These are phyloP conservation scores for Coleophoma cylindrospora DNA, from an alignment of 2,329 filamentous ascomycete genomes.

Conservation along the genomic window DNA sequence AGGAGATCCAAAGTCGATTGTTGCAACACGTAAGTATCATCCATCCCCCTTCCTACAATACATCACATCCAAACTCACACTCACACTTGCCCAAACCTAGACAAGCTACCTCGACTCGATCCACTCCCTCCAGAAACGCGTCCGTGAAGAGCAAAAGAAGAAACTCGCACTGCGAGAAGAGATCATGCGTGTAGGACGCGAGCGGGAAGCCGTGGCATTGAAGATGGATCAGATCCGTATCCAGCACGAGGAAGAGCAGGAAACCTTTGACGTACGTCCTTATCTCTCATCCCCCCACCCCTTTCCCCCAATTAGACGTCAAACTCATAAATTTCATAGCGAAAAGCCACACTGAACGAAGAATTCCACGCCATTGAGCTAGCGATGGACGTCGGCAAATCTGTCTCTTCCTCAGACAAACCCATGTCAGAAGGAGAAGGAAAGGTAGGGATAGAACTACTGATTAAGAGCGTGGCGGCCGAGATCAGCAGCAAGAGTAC, in stretches of 20 bases:
- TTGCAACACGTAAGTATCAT: constrained; percentile 49
- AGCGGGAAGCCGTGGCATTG: constrained; percentile 57
- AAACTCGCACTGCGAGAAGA: constrained; percentile 52
- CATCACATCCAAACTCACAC: background rate
- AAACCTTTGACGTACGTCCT: constrained; percentile 43
- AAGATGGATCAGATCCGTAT: constrained; percentile 59
- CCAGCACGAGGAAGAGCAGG: constrained; percentile 50
- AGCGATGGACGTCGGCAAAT: constrained; percentile 44
- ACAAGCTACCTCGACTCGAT: constrained; percentile 56
- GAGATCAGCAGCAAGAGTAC: constrained; percentile 45
- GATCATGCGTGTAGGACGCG: constrained; percentile 52
- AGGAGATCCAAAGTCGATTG: constrained; percentile 49
- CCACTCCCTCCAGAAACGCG: constrained; percentile 50
- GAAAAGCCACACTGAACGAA: constrained; percentile 45
- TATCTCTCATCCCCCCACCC: background rate
- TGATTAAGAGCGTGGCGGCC: constrained; percentile 48
- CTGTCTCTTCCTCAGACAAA: constrained; percentile 36
- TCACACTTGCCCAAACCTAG: constrained; percentile 23
- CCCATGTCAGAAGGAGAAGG: constrained; percentile 43
- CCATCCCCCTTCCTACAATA: no score
- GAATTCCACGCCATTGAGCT: constrained; percentile 59
- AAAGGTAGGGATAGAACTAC: constrained; percentile 51
- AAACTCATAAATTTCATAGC: constrained; percentile 22
- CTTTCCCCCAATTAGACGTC: constrained; percentile 10
- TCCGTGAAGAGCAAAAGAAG: constrained; percentile 51